Base-by-base conservation (phyloP, 352 stramenopile species). In the Phytophthora boehmeriae region DNA sequence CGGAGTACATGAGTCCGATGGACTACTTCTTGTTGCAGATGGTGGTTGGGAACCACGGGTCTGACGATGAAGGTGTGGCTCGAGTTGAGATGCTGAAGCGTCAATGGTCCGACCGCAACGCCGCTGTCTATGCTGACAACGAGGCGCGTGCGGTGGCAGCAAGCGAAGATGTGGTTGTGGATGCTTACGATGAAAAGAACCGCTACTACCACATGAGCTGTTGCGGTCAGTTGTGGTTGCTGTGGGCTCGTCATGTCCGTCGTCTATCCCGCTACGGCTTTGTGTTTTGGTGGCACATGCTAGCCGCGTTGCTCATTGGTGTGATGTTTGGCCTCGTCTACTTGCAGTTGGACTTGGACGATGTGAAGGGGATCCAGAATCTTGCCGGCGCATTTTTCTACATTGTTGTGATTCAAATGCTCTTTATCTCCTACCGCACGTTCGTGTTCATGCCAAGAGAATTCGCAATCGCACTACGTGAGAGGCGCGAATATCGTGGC, bases 1-100 rank as follows among this genome's bases (percentile, higher is more conserved):
- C 83, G 0, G 61, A 66, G 27, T 90, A 76, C 53, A 80, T 77
- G 45, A 90, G 82, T 51, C 80, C 80, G 1, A 78, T 77, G 32
- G 83, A 92, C 43, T 86, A 81, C 28, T 88, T 92, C 54, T 75
- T 90, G 78, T 58, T 73, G 19, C 74, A 86, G 28, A 71, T 91
- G 53, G 75, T 73, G 3, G 55, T 79, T 8, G 59, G 56, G 28
- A 56, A 76, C 46, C 48, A 41, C 13, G 52, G 59, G 1, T 57
- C 59, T 1, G 74, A 83, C 2, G 53, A 63, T 0, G 68, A 65
- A 13, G 73, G 67, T 23, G 59, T 63, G 2, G 62, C 51, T 49
- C 65, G 75, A 1, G 55, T 86, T 8, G 60, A 76, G 5, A 52
- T 44, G 27, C 30, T 86, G 0, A 75, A 80, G 19, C 27, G 49